These are phyloP conservation scores for Yamadazyma dendronema DNA, from an alignment of 1,139 yeast genomes.

Conservation along the genomic window DNA sequence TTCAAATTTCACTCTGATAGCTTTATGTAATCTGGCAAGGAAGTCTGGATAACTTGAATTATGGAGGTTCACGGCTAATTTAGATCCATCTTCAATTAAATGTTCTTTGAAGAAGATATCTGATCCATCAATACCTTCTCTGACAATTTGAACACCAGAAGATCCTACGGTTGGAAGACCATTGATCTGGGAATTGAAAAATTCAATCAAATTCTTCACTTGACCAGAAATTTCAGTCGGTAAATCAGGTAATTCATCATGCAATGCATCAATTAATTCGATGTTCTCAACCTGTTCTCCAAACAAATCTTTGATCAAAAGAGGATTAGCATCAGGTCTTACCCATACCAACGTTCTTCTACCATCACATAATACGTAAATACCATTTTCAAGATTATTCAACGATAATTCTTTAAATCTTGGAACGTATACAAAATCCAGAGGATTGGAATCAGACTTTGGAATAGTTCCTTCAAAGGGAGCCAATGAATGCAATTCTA, in stretches of 20 bases:
- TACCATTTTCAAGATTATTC: conserved; percentile 65
- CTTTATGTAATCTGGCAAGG: conserved; percentile 58
- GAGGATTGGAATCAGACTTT: conserved; percentile 37
- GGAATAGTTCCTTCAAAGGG: conserved; percentile 52
- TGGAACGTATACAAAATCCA: conserved; percentile 51
- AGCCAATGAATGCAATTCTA: conserved; percentile 66
- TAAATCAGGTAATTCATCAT: conserved; percentile 66
- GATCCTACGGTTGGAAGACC: conserved; percentile 30
- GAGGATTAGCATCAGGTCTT: conserved; percentile 66
- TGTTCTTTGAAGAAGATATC: conserved; percentile 57
- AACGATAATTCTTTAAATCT: conserved; percentile 45
- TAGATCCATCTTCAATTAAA: conserved; percentile 67
- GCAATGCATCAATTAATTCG: conserved; percentile 46
- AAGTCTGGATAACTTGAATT: conserved; percentile 61
- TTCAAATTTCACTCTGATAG: conserved; percentile 54
- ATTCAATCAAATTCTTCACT: conserved; percentile 58
- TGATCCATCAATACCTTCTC: conserved; percentile 65
- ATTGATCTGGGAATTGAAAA: conserved; percentile 43
- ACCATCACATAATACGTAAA: conserved; percentile 76
- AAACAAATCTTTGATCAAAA: conserved; percentile 70
- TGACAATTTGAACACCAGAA: conserved; percentile 56
- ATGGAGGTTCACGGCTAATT: conserved; percentile 24
- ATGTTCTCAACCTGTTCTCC: conserved; percentile 51
- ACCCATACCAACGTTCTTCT: conserved; percentile 62
- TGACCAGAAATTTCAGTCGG: conserved; percentile 70